Percentiles rank a stretch among this genome's conserved stretches.
These are phyloP conservation scores for Corchorus olitorius DNA, from an alignment of 345 rosid species.

Conservation along the genomic window DNA sequence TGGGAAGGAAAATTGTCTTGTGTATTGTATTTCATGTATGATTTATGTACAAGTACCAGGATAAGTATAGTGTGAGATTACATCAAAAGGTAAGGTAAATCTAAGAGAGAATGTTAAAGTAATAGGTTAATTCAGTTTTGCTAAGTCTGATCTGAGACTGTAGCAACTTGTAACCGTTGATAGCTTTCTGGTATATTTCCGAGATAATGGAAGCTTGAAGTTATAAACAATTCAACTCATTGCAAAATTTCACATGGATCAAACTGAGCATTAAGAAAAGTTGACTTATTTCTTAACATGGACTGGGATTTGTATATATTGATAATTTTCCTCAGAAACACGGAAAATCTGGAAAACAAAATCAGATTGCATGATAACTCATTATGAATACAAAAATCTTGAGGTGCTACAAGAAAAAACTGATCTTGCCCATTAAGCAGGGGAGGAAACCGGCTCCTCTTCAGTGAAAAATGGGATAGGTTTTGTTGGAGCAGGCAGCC, in stretches of 20 bases:
- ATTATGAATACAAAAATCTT: constrained; percentile 6
- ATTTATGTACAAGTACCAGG: no score
- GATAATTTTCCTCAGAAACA: not conserved
- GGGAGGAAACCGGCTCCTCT: constrained; percentile 38
- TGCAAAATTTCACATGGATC: not conserved
- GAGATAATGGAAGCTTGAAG: no score
- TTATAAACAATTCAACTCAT: not conserved
- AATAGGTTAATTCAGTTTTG: no score
- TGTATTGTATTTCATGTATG: no score
- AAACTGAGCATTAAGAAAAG: no score
- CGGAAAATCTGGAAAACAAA: constrained; percentile 17
- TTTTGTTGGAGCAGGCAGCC: constrained; percentile 84
- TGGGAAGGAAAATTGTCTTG: no score
- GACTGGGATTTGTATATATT: not conserved
- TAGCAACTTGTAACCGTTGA: no score
- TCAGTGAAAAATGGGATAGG: constrained; percentile 66
- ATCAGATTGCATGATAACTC: not conserved
- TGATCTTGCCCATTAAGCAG: constrained; percentile 23
- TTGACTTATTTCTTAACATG: not conserved
- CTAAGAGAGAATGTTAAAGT: no score
- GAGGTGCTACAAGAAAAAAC: not conserved
- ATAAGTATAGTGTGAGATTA: no score
- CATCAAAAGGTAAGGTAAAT: no score
- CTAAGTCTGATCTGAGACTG: no score
- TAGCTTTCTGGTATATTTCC: no score